These are phyloP conservation scores for Paecilomyces niveus DNA, from an alignment of 2,329 filamentous ascomycete species.

Conservation along the genomic window DNA sequence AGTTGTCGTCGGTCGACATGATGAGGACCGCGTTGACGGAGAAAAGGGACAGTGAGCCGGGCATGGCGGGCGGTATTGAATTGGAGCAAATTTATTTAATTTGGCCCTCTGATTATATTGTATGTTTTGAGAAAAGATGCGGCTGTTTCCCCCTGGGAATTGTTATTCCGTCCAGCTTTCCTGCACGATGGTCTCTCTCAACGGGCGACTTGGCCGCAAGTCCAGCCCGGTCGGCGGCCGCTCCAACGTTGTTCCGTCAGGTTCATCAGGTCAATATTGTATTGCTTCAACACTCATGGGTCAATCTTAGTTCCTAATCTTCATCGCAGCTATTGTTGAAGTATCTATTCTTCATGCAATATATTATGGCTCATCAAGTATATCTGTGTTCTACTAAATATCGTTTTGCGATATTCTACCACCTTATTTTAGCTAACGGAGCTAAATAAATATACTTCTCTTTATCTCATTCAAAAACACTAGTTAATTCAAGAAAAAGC, in stretches of 20 bases:
- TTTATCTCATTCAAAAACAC: too few species aligned
- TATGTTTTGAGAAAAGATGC: too few species aligned
- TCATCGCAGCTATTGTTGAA: background rate
- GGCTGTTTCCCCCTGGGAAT: background rate
- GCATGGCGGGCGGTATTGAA: conserved; percentile 46
- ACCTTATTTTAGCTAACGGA: too few species aligned
- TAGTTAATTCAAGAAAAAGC: too few species aligned
- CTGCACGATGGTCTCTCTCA: conserved; percentile 7
- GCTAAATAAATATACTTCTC: too few species aligned
- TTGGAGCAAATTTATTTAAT: background rate
- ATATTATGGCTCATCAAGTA: too few species aligned
- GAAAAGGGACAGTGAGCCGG: conserved; percentile 68
- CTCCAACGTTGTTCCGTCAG: conserved; percentile 18
- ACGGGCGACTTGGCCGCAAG: background rate
- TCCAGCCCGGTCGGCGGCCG: conserved; percentile 6
- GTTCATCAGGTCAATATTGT: conserved; percentile 1
- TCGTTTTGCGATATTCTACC: background rate
- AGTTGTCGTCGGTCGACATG: conserved; percentile 78
- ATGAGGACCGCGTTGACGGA: conserved; percentile 71
- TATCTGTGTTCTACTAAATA: background rate
- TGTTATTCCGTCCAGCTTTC: conserved; percentile 15
- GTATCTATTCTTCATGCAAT: too few species aligned
- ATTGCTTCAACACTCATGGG: background rate
- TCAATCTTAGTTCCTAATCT: background rate
- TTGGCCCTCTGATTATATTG: background rate